A percentile compares a stretch with the other conserved stretches of the same genome.
phyloP scores from a whole-genome alignment of 768 basidiomycete species.

The Kwoniella pini region DNA sequence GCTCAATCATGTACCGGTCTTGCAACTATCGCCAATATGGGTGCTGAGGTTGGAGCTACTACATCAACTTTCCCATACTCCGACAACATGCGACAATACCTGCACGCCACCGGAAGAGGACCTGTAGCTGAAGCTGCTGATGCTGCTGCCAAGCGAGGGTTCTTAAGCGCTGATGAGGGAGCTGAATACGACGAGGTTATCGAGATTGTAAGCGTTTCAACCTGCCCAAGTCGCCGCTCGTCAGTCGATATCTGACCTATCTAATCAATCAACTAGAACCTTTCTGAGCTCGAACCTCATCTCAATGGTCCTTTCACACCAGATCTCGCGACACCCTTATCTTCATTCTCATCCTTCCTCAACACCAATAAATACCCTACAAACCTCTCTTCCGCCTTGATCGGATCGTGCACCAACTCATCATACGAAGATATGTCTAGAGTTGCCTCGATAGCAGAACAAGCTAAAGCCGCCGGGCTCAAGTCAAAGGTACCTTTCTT shows the following conservation, averaged over 20 bases:
- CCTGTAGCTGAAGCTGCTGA: conserved; percentile 86
- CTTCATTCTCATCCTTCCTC: conserved; percentile 78
- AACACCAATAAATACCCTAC: conserved; percentile 83
- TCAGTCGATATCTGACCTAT: conserved; percentile 3
- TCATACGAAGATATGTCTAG: conserved; percentile 88
- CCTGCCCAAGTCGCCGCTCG: neutral
- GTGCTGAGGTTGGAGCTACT: conserved; percentile 99
- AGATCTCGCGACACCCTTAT: conserved; percentile 89
- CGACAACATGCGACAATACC: conserved; percentile 80
- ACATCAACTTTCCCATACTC: conserved; percentile 98
- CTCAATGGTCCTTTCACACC: conserved; percentile 98
- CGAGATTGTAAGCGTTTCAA: conserved; percentile 68
- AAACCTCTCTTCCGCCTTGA: conserved; percentile 87
- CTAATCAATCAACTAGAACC: conserved; percentile 63
- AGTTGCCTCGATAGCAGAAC: conserved; percentile 84
- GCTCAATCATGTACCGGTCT: conserved; percentile 91
- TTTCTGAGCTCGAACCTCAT: conserved; percentile 84
- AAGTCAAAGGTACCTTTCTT: conserved; percentile 63
- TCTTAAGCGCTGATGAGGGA: conserved; percentile 77
- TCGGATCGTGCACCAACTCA: conserved; percentile 99
- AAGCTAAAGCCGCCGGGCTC: conserved; percentile 81
- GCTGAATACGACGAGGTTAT: conserved; percentile 94
- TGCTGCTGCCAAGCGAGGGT: conserved; percentile 72
- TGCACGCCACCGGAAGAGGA: conserved; percentile 82
- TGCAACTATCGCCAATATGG: conserved; percentile 98